phyloP scores from a whole-genome alignment of 768 basidiomycete genomes.

The Galerina marginata region DNA sequence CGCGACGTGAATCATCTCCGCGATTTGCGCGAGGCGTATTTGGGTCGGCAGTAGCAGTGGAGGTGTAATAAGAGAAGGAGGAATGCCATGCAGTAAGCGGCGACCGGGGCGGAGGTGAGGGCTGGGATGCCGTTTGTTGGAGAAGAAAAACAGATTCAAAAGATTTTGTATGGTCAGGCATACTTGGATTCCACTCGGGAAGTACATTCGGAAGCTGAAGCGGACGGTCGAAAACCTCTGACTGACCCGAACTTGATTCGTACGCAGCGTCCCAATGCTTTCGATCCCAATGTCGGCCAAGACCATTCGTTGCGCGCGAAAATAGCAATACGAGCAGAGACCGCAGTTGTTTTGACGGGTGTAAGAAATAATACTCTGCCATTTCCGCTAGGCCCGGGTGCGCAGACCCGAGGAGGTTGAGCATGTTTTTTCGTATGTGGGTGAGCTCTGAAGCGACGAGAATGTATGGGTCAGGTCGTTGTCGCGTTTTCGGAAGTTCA shows the following conservation, averaged over 20 bases:
- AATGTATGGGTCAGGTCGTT: conserved; percentile 64
- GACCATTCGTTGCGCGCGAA: conserved; percentile 90
- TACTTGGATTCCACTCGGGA: conserved; percentile 89
- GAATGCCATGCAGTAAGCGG: conserved; percentile 24
- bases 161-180: conserved; percentile 77
- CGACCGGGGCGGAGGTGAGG: conserved; percentile 31
- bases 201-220: conserved; percentile 80
- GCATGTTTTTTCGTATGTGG: conserved; percentile 71
- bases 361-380: conserved; percentile 90
- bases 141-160: conserved; percentile 66
- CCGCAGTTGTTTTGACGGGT: conserved; percentile 89
- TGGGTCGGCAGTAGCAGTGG: conserved; percentile 81
- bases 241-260: conserved; percentile 57
- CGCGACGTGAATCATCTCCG: conserved; percentile 98
- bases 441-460: conserved; percentile 78
- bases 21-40: conserved; percentile 90
- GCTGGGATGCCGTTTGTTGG: conserved; percentile 41
- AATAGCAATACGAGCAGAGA: conserved; percentile 90
- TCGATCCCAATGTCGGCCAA: conserved; percentile 67
- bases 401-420: conserved; percentile 83
- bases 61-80: conserved; percentile 32
- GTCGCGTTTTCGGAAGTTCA: conserved; percentile 24
- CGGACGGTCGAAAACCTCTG: conserved; percentile 76
- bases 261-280: conserved; percentile 65
- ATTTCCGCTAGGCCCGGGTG: conserved; percentile 88